A percentile compares a stretch with the other conserved stretches of the same genome.
phyloP scores from a whole-genome alignment of 1,284 basidiomycete species.

The Boletus hoseneyae region DNA sequence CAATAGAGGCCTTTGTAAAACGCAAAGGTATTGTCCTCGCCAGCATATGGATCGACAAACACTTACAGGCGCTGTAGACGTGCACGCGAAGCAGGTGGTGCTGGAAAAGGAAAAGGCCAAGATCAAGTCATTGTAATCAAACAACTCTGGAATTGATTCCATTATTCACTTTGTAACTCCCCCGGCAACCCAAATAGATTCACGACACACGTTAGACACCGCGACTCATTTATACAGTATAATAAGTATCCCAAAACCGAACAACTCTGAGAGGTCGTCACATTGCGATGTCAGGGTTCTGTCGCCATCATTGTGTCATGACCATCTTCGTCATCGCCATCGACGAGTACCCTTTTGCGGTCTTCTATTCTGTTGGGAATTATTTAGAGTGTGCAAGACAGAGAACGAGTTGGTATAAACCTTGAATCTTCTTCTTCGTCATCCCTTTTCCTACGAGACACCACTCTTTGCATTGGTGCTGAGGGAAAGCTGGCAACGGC shows the following conservation, averaged over 20 bases:
- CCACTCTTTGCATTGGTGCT: conserved; percentile 38
- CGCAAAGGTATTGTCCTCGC: conserved; percentile 56
- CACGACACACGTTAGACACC: conserved; percentile 11
- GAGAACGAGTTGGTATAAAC: conserved; percentile 29
- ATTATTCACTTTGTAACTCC: conserved; percentile 18
- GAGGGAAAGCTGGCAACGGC: conserved; percentile 58
- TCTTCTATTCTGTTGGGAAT: conserved; percentile 43
- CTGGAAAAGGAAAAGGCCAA: conserved; percentile 79
- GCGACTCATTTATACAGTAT: conserved; percentile 25
- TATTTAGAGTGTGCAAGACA: neutral
- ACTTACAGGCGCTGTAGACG: conserved; percentile 44
- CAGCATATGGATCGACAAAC: neutral
- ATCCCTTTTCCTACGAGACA: conserved; percentile 62
- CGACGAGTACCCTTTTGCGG: conserved; percentile 46
- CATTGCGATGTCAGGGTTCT: conserved; percentile 23
- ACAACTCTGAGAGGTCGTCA: neutral
- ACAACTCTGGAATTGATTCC: neutral
- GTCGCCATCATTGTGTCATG: conserved; percentile 32
- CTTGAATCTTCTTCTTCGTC: conserved; percentile 63
- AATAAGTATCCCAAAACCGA: conserved; percentile 20
- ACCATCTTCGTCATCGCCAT: conserved; percentile 33
- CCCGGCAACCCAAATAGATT: conserved; percentile 17
- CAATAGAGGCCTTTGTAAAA: conserved; percentile 89
- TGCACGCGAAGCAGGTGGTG: conserved; percentile 73
- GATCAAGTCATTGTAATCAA: conserved; percentile 65